phyloP scores from a whole-genome alignment of 192 early-diverging fungal genomes.

The Dispira simplex region DNA sequence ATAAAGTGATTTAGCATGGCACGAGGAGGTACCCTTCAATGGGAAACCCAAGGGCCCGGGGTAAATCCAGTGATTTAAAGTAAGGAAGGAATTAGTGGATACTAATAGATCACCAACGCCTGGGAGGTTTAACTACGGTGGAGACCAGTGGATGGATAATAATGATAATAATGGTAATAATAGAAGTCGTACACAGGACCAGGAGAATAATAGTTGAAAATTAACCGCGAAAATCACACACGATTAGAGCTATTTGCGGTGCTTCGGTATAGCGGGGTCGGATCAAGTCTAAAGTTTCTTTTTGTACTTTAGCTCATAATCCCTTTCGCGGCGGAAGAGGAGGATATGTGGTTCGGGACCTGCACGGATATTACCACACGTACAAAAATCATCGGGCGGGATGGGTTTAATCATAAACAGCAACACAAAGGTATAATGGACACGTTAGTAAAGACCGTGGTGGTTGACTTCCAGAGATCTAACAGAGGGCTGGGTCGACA shows the following conservation, averaged over 20 bases:
- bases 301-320: constrained; percentile 18
- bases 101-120: not conserved
- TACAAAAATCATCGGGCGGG: not conserved
- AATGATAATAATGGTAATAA: not conserved
- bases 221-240: not conserved
- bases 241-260: not conserved
- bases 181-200: not conserved
- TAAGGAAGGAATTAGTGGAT: not conserved
- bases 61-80: no score
- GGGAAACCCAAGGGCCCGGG: no score
- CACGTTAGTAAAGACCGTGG: not conserved
- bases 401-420: not conserved
- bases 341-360: constrained; percentile 18
- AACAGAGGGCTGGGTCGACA: not conserved
- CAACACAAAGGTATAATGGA: not conserved
- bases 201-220: not conserved
- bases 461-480: not conserved
- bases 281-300: constrained; percentile 5
- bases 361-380: not conserved
- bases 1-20: no score
- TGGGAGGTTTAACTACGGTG: not conserved
- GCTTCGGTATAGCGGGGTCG: not conserved
- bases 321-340: constrained; percentile 18
- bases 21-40: no score
- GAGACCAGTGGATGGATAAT: not conserved